Conservation (phyloP, 176 grass and related monocot species). For the Musa schizocarpa region DNA sequence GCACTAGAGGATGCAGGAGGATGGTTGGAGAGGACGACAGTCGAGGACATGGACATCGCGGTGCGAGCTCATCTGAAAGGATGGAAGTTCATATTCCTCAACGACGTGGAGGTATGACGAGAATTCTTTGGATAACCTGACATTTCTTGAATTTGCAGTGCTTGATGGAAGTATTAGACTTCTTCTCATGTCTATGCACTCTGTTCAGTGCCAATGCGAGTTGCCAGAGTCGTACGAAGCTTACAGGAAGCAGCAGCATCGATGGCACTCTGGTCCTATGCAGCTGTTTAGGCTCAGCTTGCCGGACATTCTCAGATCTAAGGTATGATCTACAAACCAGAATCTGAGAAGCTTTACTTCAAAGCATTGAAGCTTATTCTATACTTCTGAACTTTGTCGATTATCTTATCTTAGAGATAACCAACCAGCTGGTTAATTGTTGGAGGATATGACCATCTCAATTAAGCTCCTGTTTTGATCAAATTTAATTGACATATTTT, state of each 20-base stretch:
- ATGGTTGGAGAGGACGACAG: conserved; percentile 84
- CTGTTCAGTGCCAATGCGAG: conserved; percentile 67
- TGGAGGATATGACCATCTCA: too few relatives aligned
- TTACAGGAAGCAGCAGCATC: conserved; percentile 82
- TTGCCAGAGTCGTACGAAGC: conserved; percentile 90
- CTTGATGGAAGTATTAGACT: neutral
- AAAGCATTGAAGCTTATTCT: neutral
- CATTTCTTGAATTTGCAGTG: neutral
- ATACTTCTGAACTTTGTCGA: neutral
- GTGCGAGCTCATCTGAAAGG: conserved; percentile 82
- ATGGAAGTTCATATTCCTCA: conserved; percentile 86
- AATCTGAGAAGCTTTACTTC: neutral
- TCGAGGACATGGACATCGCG: conserved; percentile 93
- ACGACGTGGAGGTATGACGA: conserved; percentile 69
- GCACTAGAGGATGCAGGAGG: conserved; percentile 84
- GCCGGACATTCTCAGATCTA: conserved; percentile 64
- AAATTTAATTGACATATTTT: too few relatives aligned
- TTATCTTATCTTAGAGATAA: neutral
- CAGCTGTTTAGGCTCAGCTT: conserved; percentile 76
- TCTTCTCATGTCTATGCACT: conserved; percentile 11
- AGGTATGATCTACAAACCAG: conserved; percentile 28
- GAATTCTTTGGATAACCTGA: neutral
- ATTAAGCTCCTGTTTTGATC: too few relatives aligned
- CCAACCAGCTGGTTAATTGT: too few relatives aligned
- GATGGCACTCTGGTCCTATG: conserved; percentile 92